Conservation (phyloP, 768 basidiomycete species). For the Tremella yokohamensis region DNA sequence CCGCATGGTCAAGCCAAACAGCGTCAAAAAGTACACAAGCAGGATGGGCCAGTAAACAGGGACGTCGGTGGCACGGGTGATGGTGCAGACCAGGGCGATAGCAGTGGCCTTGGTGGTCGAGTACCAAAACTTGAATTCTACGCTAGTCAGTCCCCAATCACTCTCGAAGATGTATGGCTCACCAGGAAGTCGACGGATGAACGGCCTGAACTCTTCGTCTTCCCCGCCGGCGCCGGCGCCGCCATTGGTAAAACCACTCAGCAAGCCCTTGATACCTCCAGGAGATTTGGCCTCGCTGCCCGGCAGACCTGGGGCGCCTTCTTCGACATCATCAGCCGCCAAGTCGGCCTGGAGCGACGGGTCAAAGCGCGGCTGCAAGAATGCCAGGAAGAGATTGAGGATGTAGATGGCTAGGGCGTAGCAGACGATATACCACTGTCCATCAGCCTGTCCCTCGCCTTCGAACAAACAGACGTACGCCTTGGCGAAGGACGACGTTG, state of each 20-base stretch:
- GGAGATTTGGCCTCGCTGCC: conserved; percentile 24
- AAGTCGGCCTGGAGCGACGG: conserved; percentile 91
- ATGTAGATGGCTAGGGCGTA: conserved; percentile 94
- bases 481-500: conserved; percentile 81
- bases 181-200: conserved; percentile 81
- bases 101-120: conserved; percentile 85
- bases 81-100: conserved; percentile 72
- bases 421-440: conserved; percentile 34
- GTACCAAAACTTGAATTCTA: conserved; percentile 62
- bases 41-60: conserved; percentile 99
- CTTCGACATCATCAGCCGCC: conserved; percentile 90
- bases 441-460: not conserved
- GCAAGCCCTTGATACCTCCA: conserved; percentile 40
- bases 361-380: conserved; percentile 96
- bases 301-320: conserved; percentile 65
- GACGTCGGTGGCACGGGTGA: conserved; percentile 83
- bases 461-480: conserved; percentile 59
- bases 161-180: conserved; percentile 12
- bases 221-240: conserved; percentile 49
- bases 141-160: not conserved
- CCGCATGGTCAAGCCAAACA: conserved; percentile 93
- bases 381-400: conserved; percentile 91
- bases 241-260: conserved; percentile 43
- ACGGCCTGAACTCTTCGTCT: conserved; percentile 96
- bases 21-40: conserved; percentile 90